These are phyloP conservation scores for Rosa rugosa DNA, from an alignment of 306 rosid species.

Conservation along the genomic window DNA sequence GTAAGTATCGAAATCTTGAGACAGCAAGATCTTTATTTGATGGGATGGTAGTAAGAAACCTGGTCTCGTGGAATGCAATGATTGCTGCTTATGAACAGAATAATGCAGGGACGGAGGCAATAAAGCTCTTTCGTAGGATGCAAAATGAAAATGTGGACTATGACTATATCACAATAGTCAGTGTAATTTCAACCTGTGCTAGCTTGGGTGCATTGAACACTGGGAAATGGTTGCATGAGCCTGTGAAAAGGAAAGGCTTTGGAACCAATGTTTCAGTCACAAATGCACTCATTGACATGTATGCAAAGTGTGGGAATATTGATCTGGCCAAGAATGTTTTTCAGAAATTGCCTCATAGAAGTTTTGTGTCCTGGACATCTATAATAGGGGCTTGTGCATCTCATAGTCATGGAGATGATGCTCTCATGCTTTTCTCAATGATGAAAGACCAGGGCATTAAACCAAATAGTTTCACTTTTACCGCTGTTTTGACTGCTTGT, in stretches of 20 bases:
- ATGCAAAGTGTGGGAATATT: conserved; percentile 31
- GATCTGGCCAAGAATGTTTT: conserved; percentile 23
- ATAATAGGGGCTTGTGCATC: conserved; percentile 40
- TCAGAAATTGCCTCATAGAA: conserved; percentile 6
- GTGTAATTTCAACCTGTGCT: conserved; percentile 12
- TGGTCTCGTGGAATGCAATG: conserved; percentile 20
- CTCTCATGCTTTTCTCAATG: conserved; percentile 50
- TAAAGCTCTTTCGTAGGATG: conserved; percentile 7
- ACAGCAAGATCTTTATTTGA: conserved; percentile 8
- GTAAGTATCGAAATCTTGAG: conserved; percentile 22
- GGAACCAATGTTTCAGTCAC: conserved; percentile 15
- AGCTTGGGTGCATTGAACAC: conserved; percentile 13
- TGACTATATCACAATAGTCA: conserved; percentile 17
- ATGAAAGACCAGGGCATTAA: conserved; percentile 44
- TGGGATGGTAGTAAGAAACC: conserved; percentile 1
- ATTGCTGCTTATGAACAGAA: conserved; percentile 13
- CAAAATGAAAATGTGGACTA: conserved; percentile 9
- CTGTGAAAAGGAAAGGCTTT: neutral
- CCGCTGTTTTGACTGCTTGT: conserved; percentile 68
- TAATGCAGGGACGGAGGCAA: neutral
- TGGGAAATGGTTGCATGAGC: conserved; percentile 18
- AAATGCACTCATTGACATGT: conserved; percentile 29
- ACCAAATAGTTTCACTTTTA: conserved; percentile 64
- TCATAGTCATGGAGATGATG: conserved; percentile 57
- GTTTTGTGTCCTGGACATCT: conserved; percentile 25